Base-by-base conservation (phyloP, 129 eudicot genomes). In the Tanacetum coccineum region DNA sequence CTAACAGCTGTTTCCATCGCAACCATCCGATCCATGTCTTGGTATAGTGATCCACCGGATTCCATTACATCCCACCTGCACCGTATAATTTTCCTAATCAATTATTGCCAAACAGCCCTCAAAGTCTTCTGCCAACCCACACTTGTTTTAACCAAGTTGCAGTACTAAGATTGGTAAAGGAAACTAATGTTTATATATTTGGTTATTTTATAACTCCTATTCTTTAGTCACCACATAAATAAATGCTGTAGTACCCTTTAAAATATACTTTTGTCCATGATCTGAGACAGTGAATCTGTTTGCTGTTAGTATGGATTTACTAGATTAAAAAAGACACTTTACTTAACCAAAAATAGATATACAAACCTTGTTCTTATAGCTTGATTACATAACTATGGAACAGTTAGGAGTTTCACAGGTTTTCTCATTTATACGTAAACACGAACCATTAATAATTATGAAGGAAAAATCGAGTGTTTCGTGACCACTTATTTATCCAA, bases 11-110 rank as follows among this genome's bases (percentile, higher is more conserved):
- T 83, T 57, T 91, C 88, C 57, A 91, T 56, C 3, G 96, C 97
- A 56, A 75, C 80, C 79, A 83, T 67, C 4, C 90, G 73, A 69
- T 91, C 90, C 97, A 91, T 91, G 74, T 91, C 97, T 76, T 77
- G 80, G 67, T 91, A 87, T 8, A 77, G 9, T 48, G 44, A 74
- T 60, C 96, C 93, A 18, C 83, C 96, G 6, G 88, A 72, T 67
- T 91, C 88, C 86, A 91, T 79, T 40, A 78, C 73, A 56, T 91
- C 97, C 97, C 97, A 91, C 81, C 97, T 90, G 72, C 82, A 81
- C 47, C 72, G 28, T 25, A 44, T 64, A 63, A 69, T 22, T 11
- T 49, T 30, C n/a, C 18, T 53, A 66, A 30, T 0, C 32, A 39
- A 19, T 42, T 56, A 21, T 28, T 17, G 52, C 7, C 64, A 40